Evolutionary conservation across 768 basidiomycete genomes (phyloP).

Genomic region (Lactarius quietus): DNA sequence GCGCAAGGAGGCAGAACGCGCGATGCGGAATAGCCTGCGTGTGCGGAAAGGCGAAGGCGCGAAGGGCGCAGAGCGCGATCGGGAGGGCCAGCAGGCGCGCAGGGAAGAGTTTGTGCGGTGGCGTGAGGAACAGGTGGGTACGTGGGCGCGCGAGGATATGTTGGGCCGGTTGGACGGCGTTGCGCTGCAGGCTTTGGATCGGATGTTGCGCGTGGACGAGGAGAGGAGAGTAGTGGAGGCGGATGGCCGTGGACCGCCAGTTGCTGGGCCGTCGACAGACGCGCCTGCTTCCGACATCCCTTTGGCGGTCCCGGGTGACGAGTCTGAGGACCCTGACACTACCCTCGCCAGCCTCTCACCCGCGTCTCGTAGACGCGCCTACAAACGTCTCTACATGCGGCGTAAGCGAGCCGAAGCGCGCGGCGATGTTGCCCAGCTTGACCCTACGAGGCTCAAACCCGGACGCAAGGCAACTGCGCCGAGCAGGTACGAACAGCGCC

Average conservation of each 20-base stretch:
- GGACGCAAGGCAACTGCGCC: constrained; percentile 34
- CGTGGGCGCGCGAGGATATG: constrained; percentile 32
- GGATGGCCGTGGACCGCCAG: not conserved
- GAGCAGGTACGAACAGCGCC: not conserved
- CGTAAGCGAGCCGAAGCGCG: constrained; percentile 53
- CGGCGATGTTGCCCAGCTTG: constrained; percentile 36
- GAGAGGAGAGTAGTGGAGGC: constrained; percentile 24
- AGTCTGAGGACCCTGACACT: not conserved
- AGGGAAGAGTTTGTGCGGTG: constrained; percentile 1
- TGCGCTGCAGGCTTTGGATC: constrained; percentile 32
- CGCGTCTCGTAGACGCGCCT: constrained; percentile 48
- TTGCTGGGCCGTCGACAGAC: not conserved
- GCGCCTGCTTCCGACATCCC: too few relatives aligned
- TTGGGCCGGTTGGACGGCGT: constrained; percentile 37
- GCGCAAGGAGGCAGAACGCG: not conserved
- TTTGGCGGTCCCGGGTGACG: not conserved
- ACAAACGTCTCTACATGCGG: constrained; percentile 70
- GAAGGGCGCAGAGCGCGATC: constrained; percentile 30
- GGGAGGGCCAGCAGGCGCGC: constrained; percentile 16
- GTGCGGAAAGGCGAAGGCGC: not conserved
- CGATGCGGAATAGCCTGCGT: not conserved
- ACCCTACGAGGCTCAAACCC: constrained; percentile 38
- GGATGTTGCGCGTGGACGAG: constrained; percentile 29
- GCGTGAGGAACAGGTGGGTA: not conserved
- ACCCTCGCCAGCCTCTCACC: constrained; percentile 39